Percentiles rank a stretch among this genome's conserved stretches.
These are phyloP conservation scores for Calamus simplicifolius DNA, from an alignment of 176 grass and related monocot genomes.

Conservation along the genomic window DNA sequence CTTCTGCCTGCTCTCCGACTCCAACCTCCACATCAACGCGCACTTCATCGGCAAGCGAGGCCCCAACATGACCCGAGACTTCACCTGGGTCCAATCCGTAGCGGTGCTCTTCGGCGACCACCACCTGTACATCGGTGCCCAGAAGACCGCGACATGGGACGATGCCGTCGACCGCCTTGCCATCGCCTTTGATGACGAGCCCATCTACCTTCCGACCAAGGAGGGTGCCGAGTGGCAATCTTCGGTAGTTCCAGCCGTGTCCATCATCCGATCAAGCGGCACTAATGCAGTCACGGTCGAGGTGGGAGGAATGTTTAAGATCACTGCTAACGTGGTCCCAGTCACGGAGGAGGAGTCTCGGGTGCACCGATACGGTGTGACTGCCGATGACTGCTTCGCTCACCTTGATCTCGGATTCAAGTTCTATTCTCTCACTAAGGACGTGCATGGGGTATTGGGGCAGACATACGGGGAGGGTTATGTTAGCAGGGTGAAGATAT, in stretches of 20 bases:
- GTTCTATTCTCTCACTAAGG: constrained; percentile 17
- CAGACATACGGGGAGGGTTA: constrained; percentile 25
- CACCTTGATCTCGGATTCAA: constrained; percentile 30
- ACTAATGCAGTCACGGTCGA: constrained; percentile 14
- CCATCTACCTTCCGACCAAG: constrained; percentile 6
- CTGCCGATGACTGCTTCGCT: constrained; percentile 21
- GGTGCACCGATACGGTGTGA: constrained; percentile 26
- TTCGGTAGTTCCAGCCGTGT: background rate
- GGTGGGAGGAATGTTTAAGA: constrained; percentile 6
- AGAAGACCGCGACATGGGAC: constrained; percentile 25
- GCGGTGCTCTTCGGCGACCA: constrained; percentile 21
- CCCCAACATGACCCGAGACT: constrained; percentile 21
- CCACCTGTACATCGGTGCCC: constrained; percentile 17
- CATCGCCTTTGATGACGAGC: constrained; percentile 6
- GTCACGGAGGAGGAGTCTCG: constrained; percentile 29
- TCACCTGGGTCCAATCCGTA: constrained; percentile 35
- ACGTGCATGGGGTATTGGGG: constrained; percentile 25
- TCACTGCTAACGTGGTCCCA: constrained; percentile 13
- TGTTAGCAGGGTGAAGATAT: constrained; percentile 21
- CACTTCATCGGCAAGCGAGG: constrained; percentile 26
- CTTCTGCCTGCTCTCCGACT: constrained; percentile 28
- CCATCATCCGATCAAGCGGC: constrained; percentile 10
- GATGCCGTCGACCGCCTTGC: constrained; percentile 13
- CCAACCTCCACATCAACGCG: constrained; percentile 29
- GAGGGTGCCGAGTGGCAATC: constrained; percentile 18